These are phyloP conservation scores for Ceratocystiopsis minuta DNA, from an alignment of 2,329 filamentous ascomycete genomes.

Conservation along the genomic window DNA sequence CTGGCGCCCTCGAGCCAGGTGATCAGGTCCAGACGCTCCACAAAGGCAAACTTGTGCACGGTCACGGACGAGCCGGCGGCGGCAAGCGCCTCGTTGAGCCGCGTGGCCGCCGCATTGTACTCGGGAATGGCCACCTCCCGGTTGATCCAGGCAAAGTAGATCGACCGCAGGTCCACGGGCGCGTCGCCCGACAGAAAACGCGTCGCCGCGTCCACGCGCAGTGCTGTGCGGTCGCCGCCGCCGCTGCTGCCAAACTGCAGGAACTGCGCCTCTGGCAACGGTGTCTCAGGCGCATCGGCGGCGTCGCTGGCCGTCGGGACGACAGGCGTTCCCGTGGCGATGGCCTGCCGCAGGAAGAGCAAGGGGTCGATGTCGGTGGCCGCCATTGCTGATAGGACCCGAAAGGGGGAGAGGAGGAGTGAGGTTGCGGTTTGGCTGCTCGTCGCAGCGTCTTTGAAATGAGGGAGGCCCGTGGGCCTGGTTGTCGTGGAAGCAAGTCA, in stretches of 20 bases:
- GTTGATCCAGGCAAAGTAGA: constrained; percentile 93
- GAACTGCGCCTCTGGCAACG: constrained; percentile 59
- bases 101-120: constrained; percentile 70
- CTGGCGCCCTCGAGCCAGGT: constrained; percentile 84
- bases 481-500: no score
- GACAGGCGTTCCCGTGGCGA: constrained; percentile 51
- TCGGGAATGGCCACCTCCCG: constrained; percentile 78
- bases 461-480: no score
- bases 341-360: constrained; percentile 65
- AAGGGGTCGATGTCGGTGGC: constrained; percentile 43
- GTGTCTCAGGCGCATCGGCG: constrained; percentile 39
- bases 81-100: constrained; percentile 60
- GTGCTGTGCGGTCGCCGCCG: constrained; percentile 23
- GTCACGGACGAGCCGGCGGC: constrained; percentile 36
- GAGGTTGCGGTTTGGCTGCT: no score
- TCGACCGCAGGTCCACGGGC: constrained; percentile 73
- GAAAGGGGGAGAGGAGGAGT: no score
- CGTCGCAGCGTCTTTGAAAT: no score
- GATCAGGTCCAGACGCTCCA: constrained; percentile 78
- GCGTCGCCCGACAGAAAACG: constrained; percentile 66
- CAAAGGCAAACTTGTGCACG: constrained; percentile 79
- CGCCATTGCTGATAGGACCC: background rate
- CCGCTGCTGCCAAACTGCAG: constrained; percentile 52
- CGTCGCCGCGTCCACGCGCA: constrained; percentile 57
- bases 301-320: constrained; percentile 57